Evolutionary conservation across 306 rosid species (phyloP).

Genomic region (Senna tora): DNA sequence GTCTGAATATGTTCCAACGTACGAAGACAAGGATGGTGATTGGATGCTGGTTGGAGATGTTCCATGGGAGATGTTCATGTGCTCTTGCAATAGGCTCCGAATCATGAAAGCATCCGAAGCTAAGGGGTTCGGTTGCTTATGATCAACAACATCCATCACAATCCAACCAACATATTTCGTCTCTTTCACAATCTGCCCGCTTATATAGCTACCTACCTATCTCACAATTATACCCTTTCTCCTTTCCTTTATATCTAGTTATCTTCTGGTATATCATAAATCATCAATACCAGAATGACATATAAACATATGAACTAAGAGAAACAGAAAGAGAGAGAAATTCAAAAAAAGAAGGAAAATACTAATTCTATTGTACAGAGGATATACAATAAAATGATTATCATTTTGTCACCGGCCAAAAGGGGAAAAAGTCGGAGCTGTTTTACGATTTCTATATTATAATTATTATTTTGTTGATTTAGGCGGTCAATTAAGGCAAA

Average conservation of each 20-base stretch:
- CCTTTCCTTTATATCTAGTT: background rate
- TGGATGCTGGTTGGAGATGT: conserved; percentile 99
- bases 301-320: background rate
- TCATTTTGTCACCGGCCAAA: conserved; percentile 21
- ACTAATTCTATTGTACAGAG: conserved; percentile 34
- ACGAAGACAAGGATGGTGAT: conserved; percentile 90
- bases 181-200: background rate
- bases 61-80: conserved; percentile 85
- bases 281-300: background rate
- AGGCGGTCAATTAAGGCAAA: background rate
- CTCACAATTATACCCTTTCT: too few species aligned
- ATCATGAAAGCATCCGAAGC: conserved; percentile 73
- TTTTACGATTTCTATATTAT: too few species aligned
- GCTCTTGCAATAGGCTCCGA: conserved; percentile 68
- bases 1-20: conserved; percentile 73
- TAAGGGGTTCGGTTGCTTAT: conserved; percentile 58
- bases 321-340: background rate
- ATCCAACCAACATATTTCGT: background rate
- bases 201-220: too few species aligned
- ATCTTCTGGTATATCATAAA: conserved; percentile 27
- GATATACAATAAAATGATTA: conserved; percentile 31
- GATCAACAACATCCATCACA: conserved; percentile 5
- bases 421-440: conserved; percentile 2
- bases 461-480: conserved; percentile 3
- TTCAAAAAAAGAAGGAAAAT: background rate